A percentile compares a stretch with the other conserved stretches of the same genome.
Conservation (phyloP, 805 yeast species). For the Jamesozyma gamospora region DNA sequence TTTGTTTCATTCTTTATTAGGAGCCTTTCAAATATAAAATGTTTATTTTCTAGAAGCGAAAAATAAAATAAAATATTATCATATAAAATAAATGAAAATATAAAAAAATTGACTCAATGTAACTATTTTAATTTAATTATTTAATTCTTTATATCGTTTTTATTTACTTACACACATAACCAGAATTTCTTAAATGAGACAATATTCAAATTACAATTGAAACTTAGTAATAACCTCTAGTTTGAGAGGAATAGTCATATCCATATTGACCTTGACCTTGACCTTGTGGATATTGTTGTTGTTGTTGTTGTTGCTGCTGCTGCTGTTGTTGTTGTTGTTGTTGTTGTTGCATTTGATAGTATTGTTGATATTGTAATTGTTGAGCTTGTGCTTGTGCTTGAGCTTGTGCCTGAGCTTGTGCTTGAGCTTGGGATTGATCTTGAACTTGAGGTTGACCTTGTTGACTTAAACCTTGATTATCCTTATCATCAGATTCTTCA, state of each 20-base stretch:
- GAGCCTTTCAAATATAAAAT: no score
- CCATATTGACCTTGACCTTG: constrained; percentile 23
- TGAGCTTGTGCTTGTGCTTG: constrained; percentile 7
- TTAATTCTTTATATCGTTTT: no score
- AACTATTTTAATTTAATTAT: no score
- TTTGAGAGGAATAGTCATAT: constrained; percentile 27
- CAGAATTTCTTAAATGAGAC: no score
- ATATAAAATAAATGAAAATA: no score
- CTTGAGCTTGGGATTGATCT: constrained; percentile 5
- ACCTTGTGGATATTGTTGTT: constrained; percentile 17
- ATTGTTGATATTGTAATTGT: constrained; percentile 25
- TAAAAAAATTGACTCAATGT: no score
- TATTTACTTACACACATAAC: no score
- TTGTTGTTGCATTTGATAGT: constrained; percentile 25
- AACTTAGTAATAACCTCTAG: constrained; percentile 27
- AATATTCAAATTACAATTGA: not conserved
- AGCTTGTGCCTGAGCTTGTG: constrained; percentile 5
- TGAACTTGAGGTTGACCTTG: not conserved
- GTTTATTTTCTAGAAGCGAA: no score
- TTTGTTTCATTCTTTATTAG: no score
- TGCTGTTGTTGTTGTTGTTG: constrained; percentile 24
- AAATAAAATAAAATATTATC: no score
- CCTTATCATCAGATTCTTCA: not conserved
- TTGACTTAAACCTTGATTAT: constrained; percentile 7
- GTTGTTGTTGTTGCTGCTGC: constrained; percentile 12